Evolutionary conservation across 352 stramenopile species (phyloP).

Genomic region (Thalassiosira livingstoniorum): DNA sequence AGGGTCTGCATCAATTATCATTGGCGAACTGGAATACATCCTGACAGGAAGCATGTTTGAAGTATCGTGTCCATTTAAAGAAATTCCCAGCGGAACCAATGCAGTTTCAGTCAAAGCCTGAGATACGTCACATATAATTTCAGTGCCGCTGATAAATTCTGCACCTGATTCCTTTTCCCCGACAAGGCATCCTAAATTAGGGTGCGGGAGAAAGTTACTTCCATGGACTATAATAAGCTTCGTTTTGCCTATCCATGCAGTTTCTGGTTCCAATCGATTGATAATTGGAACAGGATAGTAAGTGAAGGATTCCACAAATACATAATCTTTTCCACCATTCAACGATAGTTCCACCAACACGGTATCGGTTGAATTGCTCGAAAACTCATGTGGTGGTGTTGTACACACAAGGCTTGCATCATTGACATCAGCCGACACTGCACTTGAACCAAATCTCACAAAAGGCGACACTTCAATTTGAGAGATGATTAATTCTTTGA

Average conservation of each 20-base stretch:
- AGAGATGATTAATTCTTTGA: background rate
- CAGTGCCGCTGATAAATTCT: slow-evolving; percentile 27
- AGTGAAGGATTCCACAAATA: slow-evolving; percentile 31
- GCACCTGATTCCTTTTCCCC: slow-evolving; percentile 18
- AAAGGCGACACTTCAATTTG: background rate
- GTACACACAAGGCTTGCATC: slow-evolving; percentile 26
- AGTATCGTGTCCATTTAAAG: slow-evolving; percentile 39
- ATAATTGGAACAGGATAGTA: slow-evolving; percentile 34
- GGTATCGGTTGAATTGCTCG: slow-evolving; percentile 10
- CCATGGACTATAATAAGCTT: slow-evolving; percentile 25
- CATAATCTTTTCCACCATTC: slow-evolving; percentile 47
- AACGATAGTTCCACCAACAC: slow-evolving; percentile 22
- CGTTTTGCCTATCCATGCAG: slow-evolving; percentile 9
- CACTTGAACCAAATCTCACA: slow-evolving; percentile 17
- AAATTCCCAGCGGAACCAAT: slow-evolving; percentile 22
- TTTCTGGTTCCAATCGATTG: slow-evolving; percentile 16
- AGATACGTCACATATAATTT: slow-evolving; percentile 19
- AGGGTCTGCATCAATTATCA: slow-evolving; percentile 6
- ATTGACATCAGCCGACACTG: background rate
- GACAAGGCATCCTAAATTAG: slow-evolving; percentile 15
- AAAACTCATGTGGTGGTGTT: slow-evolving; percentile 6
- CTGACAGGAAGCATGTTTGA: slow-evolving; percentile 35
- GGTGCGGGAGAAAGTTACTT: slow-evolving; percentile 33
- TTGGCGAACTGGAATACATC: slow-evolving; percentile 12
- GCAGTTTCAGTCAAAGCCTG: background rate